A percentile compares a stretch with the other conserved stretches of the same genome.
These are phyloP conservation scores for Xylaria intraflava DNA, from an alignment of 495 filamentous ascomycete genomes.

Conservation along the genomic window DNA sequence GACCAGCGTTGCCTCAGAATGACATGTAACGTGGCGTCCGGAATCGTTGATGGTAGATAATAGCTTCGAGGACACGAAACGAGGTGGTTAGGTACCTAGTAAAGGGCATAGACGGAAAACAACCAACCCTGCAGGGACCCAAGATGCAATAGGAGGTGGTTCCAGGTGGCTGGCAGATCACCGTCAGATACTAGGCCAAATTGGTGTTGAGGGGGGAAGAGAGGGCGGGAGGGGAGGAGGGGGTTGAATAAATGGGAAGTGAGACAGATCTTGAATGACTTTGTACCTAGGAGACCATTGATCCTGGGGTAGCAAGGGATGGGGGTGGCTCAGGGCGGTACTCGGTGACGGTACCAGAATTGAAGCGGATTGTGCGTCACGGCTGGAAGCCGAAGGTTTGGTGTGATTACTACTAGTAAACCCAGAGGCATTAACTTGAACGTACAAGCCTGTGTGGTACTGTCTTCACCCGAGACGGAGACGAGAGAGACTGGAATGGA, in stretches of 20 bases:
- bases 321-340: background rate
- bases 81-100: background rate
- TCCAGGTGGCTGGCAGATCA: background rate
- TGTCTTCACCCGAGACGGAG: no score
- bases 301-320: background rate
- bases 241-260: no score
- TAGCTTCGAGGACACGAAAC: conserved; percentile 13
- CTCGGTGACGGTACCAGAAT: no score
- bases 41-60: conserved; percentile 13
- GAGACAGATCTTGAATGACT: background rate
- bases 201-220: background rate
- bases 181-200: background rate
- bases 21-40: conserved; percentile 15
- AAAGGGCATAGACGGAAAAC: conserved; percentile 7
- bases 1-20: conserved; percentile 5
- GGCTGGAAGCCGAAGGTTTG: no score
- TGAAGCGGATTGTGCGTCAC: no score
- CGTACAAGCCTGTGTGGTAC: no score
- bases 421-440: no score
- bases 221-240: background rate
- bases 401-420: no score
- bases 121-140: background rate
- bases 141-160: background rate
- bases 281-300: background rate
- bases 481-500: background rate